A percentile compares a stretch with the other conserved stretches of the same genome.
Evolutionary conservation across 208 protist genomes (phyloP).

Genomic region (Crithidia sp.): DNA sequence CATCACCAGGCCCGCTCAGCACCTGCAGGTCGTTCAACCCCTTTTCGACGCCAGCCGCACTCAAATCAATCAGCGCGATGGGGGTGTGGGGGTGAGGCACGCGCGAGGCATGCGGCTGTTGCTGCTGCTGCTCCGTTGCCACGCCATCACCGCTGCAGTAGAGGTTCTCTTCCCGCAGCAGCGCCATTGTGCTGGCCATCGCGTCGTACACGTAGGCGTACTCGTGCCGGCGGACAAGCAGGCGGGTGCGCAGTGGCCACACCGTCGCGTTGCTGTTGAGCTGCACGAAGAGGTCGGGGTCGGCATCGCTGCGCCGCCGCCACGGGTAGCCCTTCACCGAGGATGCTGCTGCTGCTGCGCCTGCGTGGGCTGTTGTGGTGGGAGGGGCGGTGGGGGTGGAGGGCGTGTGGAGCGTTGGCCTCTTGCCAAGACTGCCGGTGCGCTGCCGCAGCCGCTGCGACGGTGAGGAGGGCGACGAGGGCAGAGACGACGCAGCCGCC

Average conservation of each 20-base stretch:
- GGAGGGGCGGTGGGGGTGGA: not conserved
- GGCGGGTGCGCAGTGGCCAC: conserved; percentile 58
- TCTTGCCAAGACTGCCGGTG: conserved; percentile 3
- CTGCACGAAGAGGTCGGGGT: conserved; percentile 26
- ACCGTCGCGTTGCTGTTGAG: conserved; percentile 28
- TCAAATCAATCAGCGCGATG: conserved; percentile 46
- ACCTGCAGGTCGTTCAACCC: conserved; percentile 29
- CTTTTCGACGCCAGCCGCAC: conserved; percentile 1
- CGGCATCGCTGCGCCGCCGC: conserved; percentile 19
- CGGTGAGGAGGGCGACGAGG: not conserved
- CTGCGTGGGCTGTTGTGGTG: not conserved
- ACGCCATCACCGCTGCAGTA: not conserved
- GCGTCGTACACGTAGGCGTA: conserved; percentile 67
- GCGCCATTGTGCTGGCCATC: conserved; percentile 44
- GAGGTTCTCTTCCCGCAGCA: conserved; percentile 37
- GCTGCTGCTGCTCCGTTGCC: not conserved
- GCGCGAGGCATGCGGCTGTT: not conserved
- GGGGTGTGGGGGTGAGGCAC: conserved; percentile 42
- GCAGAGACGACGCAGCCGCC: not conserved
- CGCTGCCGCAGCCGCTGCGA: conserved; percentile 9
- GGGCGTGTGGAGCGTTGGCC: not conserved
- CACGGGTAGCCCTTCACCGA: not conserved
- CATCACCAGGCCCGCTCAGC: conserved; percentile 44
- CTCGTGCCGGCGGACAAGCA: conserved; percentile 43
- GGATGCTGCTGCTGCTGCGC: not conserved